Evolutionary conservation across 306 rosid genomes (phyloP).

Genomic region (Parietaria judaica): DNA sequence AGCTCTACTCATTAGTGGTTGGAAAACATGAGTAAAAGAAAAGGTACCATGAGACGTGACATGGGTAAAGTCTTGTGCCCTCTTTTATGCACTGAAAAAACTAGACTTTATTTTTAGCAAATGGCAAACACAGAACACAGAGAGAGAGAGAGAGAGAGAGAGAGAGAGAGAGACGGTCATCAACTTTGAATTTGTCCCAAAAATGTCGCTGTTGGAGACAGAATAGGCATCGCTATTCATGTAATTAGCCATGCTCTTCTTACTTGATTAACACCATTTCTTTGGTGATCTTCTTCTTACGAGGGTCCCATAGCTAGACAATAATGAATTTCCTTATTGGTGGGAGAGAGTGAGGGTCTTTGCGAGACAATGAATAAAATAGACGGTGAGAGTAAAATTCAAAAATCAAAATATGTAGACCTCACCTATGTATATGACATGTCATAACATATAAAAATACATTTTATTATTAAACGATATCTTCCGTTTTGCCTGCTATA

Average conservation of each 20-base stretch:
- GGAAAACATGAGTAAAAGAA: no score
- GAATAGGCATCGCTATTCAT: slow-evolving; percentile 2
- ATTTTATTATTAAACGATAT: no score
- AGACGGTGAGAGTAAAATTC: no score
- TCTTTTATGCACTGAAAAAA: background rate
- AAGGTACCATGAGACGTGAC: background rate
- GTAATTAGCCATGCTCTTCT: slow-evolving; percentile 2
- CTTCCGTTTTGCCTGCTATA: no score
- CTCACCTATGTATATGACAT: no score
- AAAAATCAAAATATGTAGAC: no score
- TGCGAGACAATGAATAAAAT: no score
- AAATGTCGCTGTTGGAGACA: slow-evolving; percentile 1
- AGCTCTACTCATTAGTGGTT: no score
- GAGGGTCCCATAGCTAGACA: background rate
- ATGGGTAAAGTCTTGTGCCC: background rate
- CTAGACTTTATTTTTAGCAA: background rate
- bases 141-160: no score
- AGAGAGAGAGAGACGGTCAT: background rate
- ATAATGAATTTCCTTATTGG: no score
- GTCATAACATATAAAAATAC: no score
- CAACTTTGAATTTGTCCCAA: slow-evolving; percentile 1
- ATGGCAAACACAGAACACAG: background rate
- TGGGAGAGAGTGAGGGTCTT: no score
- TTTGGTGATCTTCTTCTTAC: background rate
- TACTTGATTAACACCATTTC: slow-evolving; percentile 13